Percentiles rank a stretch among this genome's conserved stretches.
These are phyloP conservation scores for Xylaria acuta DNA, from an alignment of 495 filamentous ascomycete genomes.

Conservation along the genomic window DNA sequence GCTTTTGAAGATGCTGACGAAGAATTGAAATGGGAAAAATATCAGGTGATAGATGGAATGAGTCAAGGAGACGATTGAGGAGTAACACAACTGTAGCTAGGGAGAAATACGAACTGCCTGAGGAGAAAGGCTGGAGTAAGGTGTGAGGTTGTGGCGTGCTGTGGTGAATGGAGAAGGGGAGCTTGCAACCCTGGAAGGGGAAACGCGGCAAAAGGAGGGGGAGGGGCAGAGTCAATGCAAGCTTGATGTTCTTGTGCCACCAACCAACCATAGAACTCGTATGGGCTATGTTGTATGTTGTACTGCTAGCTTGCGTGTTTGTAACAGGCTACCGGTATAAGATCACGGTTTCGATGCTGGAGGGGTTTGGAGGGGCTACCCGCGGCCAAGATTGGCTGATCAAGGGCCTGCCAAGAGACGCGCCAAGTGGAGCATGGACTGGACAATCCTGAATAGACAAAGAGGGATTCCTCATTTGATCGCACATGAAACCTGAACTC, in stretches of 20 bases:
- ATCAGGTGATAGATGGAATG: background rate
- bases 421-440: background rate
- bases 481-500: constrained; percentile 14
- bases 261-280: background rate
- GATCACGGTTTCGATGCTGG: constrained; percentile 29
- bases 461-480: constrained; percentile 1
- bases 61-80: background rate
- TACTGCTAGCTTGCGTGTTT: constrained; percentile 4
- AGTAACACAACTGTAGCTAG: background rate
- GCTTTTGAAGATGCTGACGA: constrained; percentile 2
- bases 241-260: constrained; percentile 7
- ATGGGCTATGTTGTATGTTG: background rate
- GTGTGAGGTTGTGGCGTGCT: constrained; percentile 6
- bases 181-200: background rate
- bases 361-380: constrained; percentile 28
- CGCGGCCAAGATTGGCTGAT: constrained; percentile 23
- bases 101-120: background rate
- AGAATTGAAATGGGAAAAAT: background rate
- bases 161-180: background rate
- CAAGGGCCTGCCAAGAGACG: constrained; percentile 22
- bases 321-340: constrained; percentile 3
- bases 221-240: constrained; percentile 17
- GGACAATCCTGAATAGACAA: background rate
- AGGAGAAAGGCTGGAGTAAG: background rate
- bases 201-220: constrained; percentile 17